Evolutionary conservation across 768 basidiomycete species (phyloP).

Genomic region (Tephrocybe sp.): DNA sequence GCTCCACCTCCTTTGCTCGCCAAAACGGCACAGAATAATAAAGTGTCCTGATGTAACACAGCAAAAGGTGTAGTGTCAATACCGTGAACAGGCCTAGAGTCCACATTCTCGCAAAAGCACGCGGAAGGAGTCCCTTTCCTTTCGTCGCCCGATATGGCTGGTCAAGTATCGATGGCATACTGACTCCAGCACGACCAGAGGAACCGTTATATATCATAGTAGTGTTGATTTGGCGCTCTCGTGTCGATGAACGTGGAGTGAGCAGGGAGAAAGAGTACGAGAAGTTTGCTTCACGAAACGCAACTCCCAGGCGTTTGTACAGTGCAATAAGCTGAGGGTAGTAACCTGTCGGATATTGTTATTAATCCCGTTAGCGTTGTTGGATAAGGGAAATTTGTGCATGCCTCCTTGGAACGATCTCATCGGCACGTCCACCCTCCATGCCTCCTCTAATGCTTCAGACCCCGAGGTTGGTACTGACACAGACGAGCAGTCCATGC

Average conservation of each 20-base stretch:
- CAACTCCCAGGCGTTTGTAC: constrained; percentile 59
- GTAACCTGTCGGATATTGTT: constrained; percentile 46
- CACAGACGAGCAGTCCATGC: constrained; percentile 68
- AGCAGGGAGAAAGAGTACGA: constrained; percentile 70
- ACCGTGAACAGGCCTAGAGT: constrained; percentile 38
- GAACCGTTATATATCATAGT: constrained; percentile 66
- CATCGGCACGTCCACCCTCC: constrained; percentile 79
- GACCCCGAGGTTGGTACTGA: constrained; percentile 34
- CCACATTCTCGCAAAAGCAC: constrained; percentile 22
- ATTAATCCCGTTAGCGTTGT: neutral
- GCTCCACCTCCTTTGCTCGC: constrained; percentile 24
- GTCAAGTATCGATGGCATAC: constrained; percentile 42
- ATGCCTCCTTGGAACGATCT: constrained; percentile 75
- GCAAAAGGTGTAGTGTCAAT: constrained; percentile 37
- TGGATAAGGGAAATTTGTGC: constrained; percentile 13
- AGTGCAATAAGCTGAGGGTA: constrained; percentile 68
- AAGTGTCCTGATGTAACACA: constrained; percentile 46
- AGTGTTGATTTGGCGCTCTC: constrained; percentile 35
- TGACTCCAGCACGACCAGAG: constrained; percentile 51
- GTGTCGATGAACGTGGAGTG: constrained; percentile 21
- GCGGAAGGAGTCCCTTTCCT: constrained; percentile 14
- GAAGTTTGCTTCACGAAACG: constrained; percentile 55
- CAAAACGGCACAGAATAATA: constrained; percentile 42
- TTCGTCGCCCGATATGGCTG: constrained; percentile 21
- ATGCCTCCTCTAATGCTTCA: constrained; percentile 34